Base-by-base conservation (phyloP, 192 early-diverging fungal species). In the Coemansia sp. region DNA sequence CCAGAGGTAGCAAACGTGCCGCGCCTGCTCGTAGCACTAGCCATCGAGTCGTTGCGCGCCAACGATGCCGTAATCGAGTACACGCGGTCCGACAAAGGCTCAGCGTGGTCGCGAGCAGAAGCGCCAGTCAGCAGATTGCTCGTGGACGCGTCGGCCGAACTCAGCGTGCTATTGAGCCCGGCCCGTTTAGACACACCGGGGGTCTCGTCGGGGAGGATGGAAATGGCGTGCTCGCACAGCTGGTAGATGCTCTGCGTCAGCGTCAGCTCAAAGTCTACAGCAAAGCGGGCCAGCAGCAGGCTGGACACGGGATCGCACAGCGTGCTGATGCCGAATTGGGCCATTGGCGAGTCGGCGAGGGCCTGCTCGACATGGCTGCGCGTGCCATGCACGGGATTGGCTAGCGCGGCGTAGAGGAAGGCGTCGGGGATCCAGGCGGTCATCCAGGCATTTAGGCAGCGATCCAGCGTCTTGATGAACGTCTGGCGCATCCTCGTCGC, bases 151-250 rank as follows among this genome's bases (percentile, higher is more conserved):
- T 70, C 74, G 8, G 67, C 67, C 14, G 79, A 75, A 31, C 65
- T 59, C 9, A 34, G 17, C 35, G 62, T 40, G 21, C 67, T 74
- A 33, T 9, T 44, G 2, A 33, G 13, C 2, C 48, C 64, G 1
- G 48, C 46, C 34, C 50, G 31, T 31, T 63, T 65, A 24, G 53
- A 56, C 34, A n/a, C 17, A 8, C 29, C 16, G 0, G 17, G 29
- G 14, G 31, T 34, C 11, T 75, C 70, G 6, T 74, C 78, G 6
- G 78, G 73, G 14, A 68, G 10, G 14, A 73, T 67, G 21, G 70
- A 70, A n/a, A 82, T 82, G 29, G 64, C 72, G 24, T 83, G 81
- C 67, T 83, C 81, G 48, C 81, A 83, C 11, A 83, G 67, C 76
- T 83, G 81, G 50, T 83, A 83, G 8, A 83, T 74, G 45, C 73